phyloP scores from a whole-genome alignment of 2,329 filamentous ascomycete genomes.

The Ophiostoma ulmi region DNA sequence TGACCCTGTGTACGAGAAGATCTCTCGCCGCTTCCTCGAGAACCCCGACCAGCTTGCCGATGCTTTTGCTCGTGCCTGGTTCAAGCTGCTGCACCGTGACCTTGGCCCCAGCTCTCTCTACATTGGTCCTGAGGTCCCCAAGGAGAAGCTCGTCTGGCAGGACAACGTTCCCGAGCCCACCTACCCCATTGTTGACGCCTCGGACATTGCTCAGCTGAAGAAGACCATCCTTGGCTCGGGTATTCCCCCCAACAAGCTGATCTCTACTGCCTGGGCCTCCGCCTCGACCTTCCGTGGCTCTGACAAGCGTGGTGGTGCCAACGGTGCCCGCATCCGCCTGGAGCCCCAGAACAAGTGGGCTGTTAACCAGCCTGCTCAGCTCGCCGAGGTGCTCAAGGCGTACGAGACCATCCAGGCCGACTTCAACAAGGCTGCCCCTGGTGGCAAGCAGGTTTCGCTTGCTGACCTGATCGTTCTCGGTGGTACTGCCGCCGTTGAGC shows the following conservation, averaged over 20 bases:
- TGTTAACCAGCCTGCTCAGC: slow-evolving; percentile 66
- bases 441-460: slow-evolving; percentile 65
- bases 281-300: slow-evolving; percentile 67
- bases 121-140: slow-evolving; percentile 68
- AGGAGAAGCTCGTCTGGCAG: slow-evolving; percentile 61
- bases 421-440: slow-evolving; percentile 49
- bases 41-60: slow-evolving; percentile 65
- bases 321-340: slow-evolving; percentile 72
- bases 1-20: slow-evolving; percentile 70
- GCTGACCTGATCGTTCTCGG: slow-evolving; percentile 73
- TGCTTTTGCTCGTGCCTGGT: slow-evolving; percentile 70
- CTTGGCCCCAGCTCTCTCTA: slow-evolving; percentile 67
- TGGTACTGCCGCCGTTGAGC: slow-evolving; percentile 66
- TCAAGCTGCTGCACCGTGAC: slow-evolving; percentile 78
- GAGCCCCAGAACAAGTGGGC: slow-evolving; percentile 67
- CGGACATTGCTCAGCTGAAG: slow-evolving; percentile 63
- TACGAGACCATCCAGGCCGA: slow-evolving; percentile 61
- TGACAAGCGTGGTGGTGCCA: slow-evolving; percentile 79
- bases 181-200: slow-evolving; percentile 55
- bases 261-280: slow-evolving; percentile 63
- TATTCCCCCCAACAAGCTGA: slow-evolving; percentile 37
- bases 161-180: slow-evolving; percentile 61
- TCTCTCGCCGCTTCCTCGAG: slow-evolving; percentile 63
- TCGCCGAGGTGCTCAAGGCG: slow-evolving; percentile 55
- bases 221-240: slow-evolving; percentile 53